These are phyloP conservation scores for Aspergillus indologenus DNA, from an alignment of 495 filamentous ascomycete genomes.

Conservation along the genomic window DNA sequence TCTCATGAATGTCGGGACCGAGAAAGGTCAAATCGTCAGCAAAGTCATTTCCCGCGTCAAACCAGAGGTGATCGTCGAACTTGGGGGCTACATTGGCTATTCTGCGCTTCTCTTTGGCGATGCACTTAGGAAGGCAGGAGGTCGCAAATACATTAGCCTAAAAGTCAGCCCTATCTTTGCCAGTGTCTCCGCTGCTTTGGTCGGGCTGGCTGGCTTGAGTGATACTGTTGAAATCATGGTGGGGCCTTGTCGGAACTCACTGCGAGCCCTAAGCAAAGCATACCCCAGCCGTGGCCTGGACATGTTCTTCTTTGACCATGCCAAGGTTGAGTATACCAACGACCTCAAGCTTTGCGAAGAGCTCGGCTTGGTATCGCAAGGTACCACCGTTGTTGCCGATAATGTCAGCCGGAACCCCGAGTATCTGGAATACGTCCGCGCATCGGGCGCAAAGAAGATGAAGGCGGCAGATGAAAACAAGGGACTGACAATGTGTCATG, in stretches of 20 bases:
- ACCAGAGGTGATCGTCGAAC: conserved; percentile 62
- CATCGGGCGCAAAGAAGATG: conserved; percentile 10
- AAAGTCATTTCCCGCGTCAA: conserved; percentile 55
- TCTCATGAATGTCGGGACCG: conserved; percentile 65
- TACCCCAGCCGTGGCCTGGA: conserved; percentile 47
- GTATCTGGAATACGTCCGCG: conserved; percentile 42
- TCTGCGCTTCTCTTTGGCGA: conserved; percentile 61
- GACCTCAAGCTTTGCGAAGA: conserved; percentile 67
- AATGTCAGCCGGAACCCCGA: conserved; percentile 66
- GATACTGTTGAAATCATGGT: conserved; percentile 58
- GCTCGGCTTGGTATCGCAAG: conserved; percentile 51
- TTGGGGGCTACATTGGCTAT: conserved; percentile 74
- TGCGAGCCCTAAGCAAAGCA: conserved; percentile 48
- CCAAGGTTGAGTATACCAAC: conserved; percentile 56
- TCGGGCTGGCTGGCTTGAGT: conserved; percentile 58
- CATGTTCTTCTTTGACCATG: conserved; percentile 65
- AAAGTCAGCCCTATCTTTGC: conserved; percentile 61
- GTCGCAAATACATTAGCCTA: conserved; percentile 53
- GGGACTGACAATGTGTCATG: too few relatives aligned
- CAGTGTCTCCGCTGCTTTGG: conserved; percentile 48
- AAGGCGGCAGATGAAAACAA: too few relatives aligned
- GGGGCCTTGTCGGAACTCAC: conserved; percentile 52
- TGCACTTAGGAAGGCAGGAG: conserved; percentile 50
- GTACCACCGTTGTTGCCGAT: conserved; percentile 60
- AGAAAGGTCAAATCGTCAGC: conserved; percentile 61